Evolutionary conservation across 225 moss, liverwort and hornwort genomes (phyloP).

Genomic region (Pleurozium schreberi): DNA sequence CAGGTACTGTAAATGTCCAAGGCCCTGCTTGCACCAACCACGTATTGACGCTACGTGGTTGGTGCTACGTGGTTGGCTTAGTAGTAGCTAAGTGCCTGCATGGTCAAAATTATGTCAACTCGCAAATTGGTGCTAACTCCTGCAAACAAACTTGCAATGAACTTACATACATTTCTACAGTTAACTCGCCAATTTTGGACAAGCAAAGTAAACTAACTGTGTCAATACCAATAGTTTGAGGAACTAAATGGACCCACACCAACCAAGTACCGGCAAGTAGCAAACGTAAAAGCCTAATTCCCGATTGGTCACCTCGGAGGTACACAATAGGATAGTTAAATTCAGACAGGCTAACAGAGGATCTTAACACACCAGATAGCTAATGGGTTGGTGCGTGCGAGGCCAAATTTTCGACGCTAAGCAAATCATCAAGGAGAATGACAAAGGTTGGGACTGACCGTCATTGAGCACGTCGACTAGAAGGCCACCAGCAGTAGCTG

Average conservation of each 20-base stretch:
- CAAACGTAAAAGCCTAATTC: background rate
- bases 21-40: background rate
- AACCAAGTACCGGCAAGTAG: background rate
- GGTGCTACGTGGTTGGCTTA: no score
- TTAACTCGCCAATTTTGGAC: background rate
- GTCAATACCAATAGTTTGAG: background rate
- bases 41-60: no score
- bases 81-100: background rate
- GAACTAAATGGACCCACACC: background rate
- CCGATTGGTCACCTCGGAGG: background rate
- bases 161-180: background rate
- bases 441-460: conserved; percentile 12
- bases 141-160: background rate
- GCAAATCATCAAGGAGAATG: background rate
- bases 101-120: background rate
- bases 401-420: background rate
- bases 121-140: background rate
- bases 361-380: background rate
- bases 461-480: conserved; percentile 64
- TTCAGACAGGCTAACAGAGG: background rate
- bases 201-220: background rate
- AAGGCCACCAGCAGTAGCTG: conserved; percentile 85
- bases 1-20: background rate
- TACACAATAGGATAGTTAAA: background rate
- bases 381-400: background rate